Base-by-base conservation (phyloP, 1,284 basidiomycete genomes). In the Leccinum pachyderme region DNA sequence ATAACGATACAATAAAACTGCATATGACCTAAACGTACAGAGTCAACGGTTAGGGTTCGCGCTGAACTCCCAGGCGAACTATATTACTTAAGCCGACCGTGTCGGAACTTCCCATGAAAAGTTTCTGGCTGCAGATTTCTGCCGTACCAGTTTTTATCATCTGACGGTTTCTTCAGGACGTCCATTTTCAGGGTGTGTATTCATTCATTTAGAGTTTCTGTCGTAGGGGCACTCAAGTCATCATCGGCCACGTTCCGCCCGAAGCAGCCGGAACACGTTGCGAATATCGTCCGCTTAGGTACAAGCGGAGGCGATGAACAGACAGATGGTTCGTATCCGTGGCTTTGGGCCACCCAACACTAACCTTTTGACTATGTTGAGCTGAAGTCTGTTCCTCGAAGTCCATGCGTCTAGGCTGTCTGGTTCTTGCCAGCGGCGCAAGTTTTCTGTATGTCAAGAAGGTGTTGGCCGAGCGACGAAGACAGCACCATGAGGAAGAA, bases 381-480 rank as follows among this genome's bases (percentile, higher is more conserved):
- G 7, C 54, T 53, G n/a, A 51, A 28, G 2, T 28, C 48, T 18
- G 25, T 44, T 13, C n/a, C 52, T 29, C 4, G 47, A 54, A 67
- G 65, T 32, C 69, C 24, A 47, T 60, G 15, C 65, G 67, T 15
- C 55, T 69, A 55, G 68, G 63, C 15, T 59, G 55, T 18, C 47
- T 69, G 44, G 65, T 70, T 41, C 51, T 69, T 25, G 59, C 59
- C 1, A 70, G 64, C 7, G 68, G 70, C 11, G 66, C 57, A 0
- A 61, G 68, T 46, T 69, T 69, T 55, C 43, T 72, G 39, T 71
- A 65, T 31, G 71, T 66, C 50, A 69, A 69, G 49, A 68, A 56
- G n/a, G 53, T 69, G 24, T 51, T 72, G 59, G 59, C 45, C 8
- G 56, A 66, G 12, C 67, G 70, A 33, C 62, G 68, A 49, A 57